Conservation (phyloP, 2,329 filamentous ascomycete species). For the Claviceps humidiphila region DNA sequence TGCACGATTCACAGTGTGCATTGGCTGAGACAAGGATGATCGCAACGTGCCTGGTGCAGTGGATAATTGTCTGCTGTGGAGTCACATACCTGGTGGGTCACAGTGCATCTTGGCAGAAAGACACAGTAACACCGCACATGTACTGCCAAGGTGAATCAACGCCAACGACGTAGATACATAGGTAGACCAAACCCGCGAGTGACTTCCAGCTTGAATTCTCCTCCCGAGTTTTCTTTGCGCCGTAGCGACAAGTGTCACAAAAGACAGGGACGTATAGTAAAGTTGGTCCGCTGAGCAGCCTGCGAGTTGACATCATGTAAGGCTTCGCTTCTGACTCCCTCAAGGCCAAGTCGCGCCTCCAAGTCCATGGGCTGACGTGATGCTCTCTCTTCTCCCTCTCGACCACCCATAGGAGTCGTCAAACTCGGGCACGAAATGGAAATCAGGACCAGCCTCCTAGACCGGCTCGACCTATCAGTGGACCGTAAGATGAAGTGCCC, state of each 20-base stretch:
- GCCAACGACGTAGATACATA: not conserved
- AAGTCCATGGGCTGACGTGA: not conserved
- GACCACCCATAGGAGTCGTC: constrained; percentile 5
- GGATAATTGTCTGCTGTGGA: too few species aligned
- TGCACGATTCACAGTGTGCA: constrained; percentile 9
- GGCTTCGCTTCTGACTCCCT: not conserved
- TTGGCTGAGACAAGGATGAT: not conserved
- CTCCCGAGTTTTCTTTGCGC: not conserved
- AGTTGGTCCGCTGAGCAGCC: not conserved
- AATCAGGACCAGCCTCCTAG: constrained; percentile 9
- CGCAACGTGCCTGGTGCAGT: not conserved
- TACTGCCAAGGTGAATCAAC: not conserved
- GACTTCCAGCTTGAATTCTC: not conserved
- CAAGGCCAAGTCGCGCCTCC: not conserved
- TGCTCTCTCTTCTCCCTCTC: not conserved
- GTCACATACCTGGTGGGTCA: not conserved
- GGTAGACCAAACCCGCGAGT: not conserved
- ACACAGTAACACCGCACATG: not conserved
- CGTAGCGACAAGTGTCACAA: not conserved
- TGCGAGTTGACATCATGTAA: constrained; percentile 1
- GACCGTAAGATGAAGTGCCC: constrained; percentile 20
- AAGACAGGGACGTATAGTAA: not conserved
- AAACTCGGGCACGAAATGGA: constrained; percentile 7
- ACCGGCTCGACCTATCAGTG: constrained; percentile 22
- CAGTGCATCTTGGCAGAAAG: not conserved